These are phyloP conservation scores for Hydnomerulius pinastri DNA, from an alignment of 768 basidiomycete genomes.

Conservation along the genomic window DNA sequence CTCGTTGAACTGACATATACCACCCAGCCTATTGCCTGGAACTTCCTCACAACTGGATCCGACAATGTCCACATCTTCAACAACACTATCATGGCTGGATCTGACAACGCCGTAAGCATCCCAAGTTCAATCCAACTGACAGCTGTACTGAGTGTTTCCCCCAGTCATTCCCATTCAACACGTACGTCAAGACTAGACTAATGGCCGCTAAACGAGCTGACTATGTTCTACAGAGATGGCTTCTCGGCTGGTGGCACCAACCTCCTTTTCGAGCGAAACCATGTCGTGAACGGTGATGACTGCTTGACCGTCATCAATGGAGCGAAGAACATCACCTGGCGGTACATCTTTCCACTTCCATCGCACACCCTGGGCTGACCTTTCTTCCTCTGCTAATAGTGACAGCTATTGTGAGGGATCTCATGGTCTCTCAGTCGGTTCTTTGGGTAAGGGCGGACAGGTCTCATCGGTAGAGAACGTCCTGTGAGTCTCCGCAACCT, in stretches of 20 bases:
- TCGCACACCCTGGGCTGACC: neutral
- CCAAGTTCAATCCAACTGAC: neutral
- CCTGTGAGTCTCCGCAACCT: no score
- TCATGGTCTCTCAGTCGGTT: constrained; percentile 61
- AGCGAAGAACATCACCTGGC: constrained; percentile 54
- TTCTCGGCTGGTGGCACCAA: no score
- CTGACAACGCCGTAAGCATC: constrained; percentile 35
- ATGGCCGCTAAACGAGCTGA: no score
- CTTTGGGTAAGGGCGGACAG: constrained; percentile 40
- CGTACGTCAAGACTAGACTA: no score
- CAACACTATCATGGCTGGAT: constrained; percentile 55
- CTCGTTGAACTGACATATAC: neutral
- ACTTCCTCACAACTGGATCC: constrained; percentile 53
- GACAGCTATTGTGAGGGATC: constrained; percentile 57
- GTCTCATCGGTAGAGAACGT: constrained; percentile 60
- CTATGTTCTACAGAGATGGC: no score
- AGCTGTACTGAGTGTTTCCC: neutral
- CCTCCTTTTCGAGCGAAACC: no score
- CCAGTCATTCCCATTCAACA: constrained; percentile 4
- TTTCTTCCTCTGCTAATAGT: constrained; percentile 26
- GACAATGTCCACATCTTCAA: constrained; percentile 52
- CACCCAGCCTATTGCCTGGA: constrained; percentile 57
- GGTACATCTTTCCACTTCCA: constrained; percentile 25
- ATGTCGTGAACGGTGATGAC: constrained; percentile 62
- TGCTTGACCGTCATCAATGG: constrained; percentile 61